Conservation (phyloP, 2,329 filamentous ascomycete species). For the Penicillium fuscoglaucum region DNA sequence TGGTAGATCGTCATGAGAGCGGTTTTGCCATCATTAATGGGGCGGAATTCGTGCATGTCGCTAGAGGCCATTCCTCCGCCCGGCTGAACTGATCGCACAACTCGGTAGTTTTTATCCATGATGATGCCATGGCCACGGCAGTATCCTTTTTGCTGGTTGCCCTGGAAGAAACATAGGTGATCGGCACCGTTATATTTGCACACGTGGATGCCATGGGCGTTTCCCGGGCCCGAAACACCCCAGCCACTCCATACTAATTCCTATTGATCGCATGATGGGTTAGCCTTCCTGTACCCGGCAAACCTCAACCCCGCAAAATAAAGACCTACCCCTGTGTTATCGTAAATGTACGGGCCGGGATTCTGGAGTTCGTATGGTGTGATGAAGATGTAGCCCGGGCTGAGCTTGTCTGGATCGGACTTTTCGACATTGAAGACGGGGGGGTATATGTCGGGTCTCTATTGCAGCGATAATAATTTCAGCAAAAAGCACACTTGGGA, state of each 20-base stretch:
- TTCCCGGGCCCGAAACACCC: constrained; percentile 51
- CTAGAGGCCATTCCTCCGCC: constrained; percentile 44
- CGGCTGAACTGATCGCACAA: constrained; percentile 49
- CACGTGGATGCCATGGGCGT: constrained; percentile 50
- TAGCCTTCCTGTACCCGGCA: constrained; percentile 8
- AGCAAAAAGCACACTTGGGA: background rate
- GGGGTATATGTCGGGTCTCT: constrained; percentile 44
- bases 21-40: constrained; percentile 47
- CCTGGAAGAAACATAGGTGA: constrained; percentile 56
- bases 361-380: constrained; percentile 52
- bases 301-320: background rate
- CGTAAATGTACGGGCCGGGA: constrained; percentile 54
- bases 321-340: constrained; percentile 47
- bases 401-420: constrained; percentile 34
- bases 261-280: constrained; percentile 23
- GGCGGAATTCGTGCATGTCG: constrained; percentile 56
- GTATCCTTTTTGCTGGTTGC: constrained; percentile 54
- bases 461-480: background rate
- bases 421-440: constrained; percentile 37
- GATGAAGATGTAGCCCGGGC: constrained; percentile 54
- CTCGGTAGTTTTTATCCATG: constrained; percentile 52
- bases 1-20: constrained; percentile 46
- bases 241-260: constrained; percentile 55
- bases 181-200: constrained; percentile 51
- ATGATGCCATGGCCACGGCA: constrained; percentile 55